Percentiles rank a stretch among this genome's conserved stretches.
These are phyloP conservation scores for Inga leiocalycina DNA, from an alignment of 306 rosid species.

Conservation along the genomic window DNA sequence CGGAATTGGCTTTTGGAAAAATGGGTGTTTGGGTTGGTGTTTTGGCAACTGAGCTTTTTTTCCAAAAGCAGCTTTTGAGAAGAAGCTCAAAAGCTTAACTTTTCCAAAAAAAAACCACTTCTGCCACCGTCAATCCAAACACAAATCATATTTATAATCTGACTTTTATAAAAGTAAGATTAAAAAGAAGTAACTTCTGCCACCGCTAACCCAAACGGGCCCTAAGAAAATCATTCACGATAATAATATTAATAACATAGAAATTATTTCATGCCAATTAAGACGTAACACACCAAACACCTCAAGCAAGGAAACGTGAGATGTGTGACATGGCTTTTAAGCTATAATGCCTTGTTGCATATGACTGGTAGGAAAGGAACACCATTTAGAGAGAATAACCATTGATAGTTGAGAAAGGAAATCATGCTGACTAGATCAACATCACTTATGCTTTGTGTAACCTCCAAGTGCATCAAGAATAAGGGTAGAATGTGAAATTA, in stretches of 20 bases:
- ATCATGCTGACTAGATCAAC: constrained; percentile 2
- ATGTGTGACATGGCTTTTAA: not conserved
- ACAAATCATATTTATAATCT: too few relatives aligned
- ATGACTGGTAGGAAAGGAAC: constrained; percentile 7
- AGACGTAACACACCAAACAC: constrained; percentile 11
- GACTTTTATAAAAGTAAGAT: too few relatives aligned
- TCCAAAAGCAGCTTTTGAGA: too few relatives aligned
- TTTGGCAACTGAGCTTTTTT: too few relatives aligned
- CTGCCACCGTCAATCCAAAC: too few relatives aligned
- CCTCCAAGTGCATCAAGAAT: constrained; percentile 1
- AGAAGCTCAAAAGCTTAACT: too few relatives aligned
- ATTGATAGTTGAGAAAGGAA: not conserved
- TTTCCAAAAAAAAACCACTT: too few relatives aligned
- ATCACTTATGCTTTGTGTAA: constrained; percentile 7
- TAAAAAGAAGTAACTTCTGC: too few relatives aligned
- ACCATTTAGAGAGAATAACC: not conserved
- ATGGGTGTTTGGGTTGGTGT: too few relatives aligned
- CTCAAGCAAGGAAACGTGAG: constrained; percentile 28
- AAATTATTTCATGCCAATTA: not conserved
- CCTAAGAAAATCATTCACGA: not conserved
- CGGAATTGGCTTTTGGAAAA: too few relatives aligned
- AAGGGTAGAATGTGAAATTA: not conserved
- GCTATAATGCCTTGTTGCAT: constrained; percentile 10
- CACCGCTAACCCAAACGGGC: too few relatives aligned
- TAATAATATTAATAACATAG: not conserved